Conservation (phyloP, 257 asterid species). For the Lycium barbarum region DNA sequence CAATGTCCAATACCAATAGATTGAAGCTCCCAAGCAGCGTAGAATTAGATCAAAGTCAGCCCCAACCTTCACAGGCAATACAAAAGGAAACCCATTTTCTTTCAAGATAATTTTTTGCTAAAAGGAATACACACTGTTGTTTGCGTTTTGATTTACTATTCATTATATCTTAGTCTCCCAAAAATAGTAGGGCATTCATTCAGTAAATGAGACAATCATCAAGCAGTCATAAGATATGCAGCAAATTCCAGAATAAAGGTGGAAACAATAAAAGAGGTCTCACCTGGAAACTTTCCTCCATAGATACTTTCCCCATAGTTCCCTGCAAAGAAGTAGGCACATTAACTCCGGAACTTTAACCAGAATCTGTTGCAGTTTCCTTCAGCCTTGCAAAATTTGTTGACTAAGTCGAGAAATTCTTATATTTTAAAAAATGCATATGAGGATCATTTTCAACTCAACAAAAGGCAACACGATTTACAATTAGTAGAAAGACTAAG, state of each 20-base stretch:
- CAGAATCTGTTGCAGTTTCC: not conserved
- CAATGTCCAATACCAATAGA: conserved; percentile 81
- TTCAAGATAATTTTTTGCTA: conserved; percentile 60
- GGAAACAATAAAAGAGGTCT: conserved; percentile 34
- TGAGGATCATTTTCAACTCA: not conserved
- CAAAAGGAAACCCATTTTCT: conserved; percentile 79
- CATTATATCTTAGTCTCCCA: conserved; percentile 4
- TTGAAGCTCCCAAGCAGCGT: conserved; percentile 94
- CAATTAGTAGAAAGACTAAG: not conserved
- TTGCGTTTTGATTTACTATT: conserved; percentile 27
- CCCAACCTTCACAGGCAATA: conserved; percentile 89
- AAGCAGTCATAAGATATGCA: not conserved
- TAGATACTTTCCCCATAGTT: conserved; percentile 90
- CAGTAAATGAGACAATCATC: conserved; percentile 25
- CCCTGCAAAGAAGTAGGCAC: conserved; percentile 57
- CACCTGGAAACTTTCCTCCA: conserved; percentile 90
- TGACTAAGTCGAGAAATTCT: not conserved
- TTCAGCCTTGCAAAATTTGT: not conserved
- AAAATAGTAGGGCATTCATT: not conserved
- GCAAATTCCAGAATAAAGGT: conserved; percentile 20
- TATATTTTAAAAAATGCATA: not conserved
- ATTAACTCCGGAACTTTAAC: conserved; percentile 17
- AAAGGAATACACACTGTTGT: conserved; percentile 42
- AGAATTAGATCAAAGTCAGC: conserved; percentile 87
- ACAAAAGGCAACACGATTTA: not conserved